Evolutionary conservation across 768 basidiomycete species (phyloP).

Genomic region (Phaffia tasmanica): DNA sequence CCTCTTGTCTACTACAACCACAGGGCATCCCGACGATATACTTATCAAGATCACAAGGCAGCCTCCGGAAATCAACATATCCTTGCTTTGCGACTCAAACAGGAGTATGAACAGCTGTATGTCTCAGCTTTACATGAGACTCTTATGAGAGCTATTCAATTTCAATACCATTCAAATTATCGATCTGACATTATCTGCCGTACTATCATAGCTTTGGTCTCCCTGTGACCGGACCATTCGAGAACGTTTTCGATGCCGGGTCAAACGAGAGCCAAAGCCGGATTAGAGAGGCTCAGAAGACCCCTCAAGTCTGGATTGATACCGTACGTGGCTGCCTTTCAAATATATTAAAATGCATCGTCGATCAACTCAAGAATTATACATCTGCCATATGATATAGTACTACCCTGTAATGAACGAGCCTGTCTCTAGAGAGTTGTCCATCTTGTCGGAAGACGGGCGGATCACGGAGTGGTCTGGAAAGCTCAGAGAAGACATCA

Average conservation of each 20-base stretch:
- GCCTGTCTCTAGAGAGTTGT: constrained; percentile 50
- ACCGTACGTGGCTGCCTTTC: constrained; percentile 9
- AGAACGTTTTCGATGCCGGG: constrained; percentile 25
- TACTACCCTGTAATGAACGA: constrained; percentile 85
- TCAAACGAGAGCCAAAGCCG: constrained; percentile 11
- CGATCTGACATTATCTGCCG: neutral
- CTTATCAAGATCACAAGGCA: constrained; percentile 7
- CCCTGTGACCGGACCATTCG: constrained; percentile 21
- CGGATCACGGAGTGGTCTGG: constrained; percentile 40
- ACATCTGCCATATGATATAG: neutral
- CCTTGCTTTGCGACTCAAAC: constrained; percentile 17
- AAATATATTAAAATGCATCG: constrained; percentile 35
- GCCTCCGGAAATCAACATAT: constrained; percentile 20
- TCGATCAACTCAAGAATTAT: neutral
- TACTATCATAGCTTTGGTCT: constrained; percentile 6
- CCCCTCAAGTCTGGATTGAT: constrained; percentile 23
- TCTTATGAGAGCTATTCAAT: neutral
- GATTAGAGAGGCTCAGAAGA: neutral
- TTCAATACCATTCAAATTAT: neutral
- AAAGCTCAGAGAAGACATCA: constrained; percentile 60
- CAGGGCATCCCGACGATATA: constrained; percentile 17
- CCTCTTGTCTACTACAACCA: neutral
- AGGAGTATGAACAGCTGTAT: constrained; percentile 20
- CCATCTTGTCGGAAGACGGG: constrained; percentile 41
- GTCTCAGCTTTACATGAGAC: neutral